Percentiles rank a stretch among this genome's conserved stretches.
These are phyloP conservation scores for Dendrobium catenatum DNA, from an alignment of 106 monocot species.

Conservation along the genomic window DNA sequence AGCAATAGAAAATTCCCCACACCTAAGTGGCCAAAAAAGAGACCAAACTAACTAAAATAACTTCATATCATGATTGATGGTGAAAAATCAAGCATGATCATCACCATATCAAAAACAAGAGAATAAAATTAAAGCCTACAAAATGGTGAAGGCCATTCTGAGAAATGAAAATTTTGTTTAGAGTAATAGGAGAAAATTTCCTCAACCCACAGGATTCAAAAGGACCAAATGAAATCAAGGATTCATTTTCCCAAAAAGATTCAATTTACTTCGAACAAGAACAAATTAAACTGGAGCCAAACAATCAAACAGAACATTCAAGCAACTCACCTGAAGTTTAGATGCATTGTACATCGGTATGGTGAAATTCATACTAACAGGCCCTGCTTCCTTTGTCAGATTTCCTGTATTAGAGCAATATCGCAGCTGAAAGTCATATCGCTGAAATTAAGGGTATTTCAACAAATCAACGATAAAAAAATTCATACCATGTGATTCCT, in stretches of 20 bases:
- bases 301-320: background rate
- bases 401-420: conserved; percentile 44
- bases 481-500: conserved; percentile 82
- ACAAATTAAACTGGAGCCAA: too few relatives aligned
- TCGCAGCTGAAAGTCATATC: background rate
- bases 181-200: background rate
- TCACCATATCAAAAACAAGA: too few relatives aligned
- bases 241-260: background rate
- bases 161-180: background rate
- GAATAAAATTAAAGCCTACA: too few relatives aligned
- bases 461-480: background rate
- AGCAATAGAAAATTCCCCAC: too few relatives aligned
- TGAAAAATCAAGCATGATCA: too few relatives aligned
- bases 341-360: conserved; percentile 97
- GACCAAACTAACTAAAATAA: too few relatives aligned
- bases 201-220: background rate
- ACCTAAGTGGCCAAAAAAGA: too few relatives aligned
- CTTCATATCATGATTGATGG: too few relatives aligned
- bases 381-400: conserved; percentile 91
- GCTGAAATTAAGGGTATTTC: background rate
- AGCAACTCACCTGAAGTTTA: conserved; percentile 67
- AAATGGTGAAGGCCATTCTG: too few relatives aligned
- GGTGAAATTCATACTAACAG: conserved; percentile 94
- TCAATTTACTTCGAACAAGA: too few relatives aligned
- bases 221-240: background rate